Percentiles rank a stretch among this genome's conserved stretches.
These are phyloP conservation scores for Alopecurus myosuroides DNA, from an alignment of 176 grass and related monocot species.

Conservation along the genomic window DNA sequence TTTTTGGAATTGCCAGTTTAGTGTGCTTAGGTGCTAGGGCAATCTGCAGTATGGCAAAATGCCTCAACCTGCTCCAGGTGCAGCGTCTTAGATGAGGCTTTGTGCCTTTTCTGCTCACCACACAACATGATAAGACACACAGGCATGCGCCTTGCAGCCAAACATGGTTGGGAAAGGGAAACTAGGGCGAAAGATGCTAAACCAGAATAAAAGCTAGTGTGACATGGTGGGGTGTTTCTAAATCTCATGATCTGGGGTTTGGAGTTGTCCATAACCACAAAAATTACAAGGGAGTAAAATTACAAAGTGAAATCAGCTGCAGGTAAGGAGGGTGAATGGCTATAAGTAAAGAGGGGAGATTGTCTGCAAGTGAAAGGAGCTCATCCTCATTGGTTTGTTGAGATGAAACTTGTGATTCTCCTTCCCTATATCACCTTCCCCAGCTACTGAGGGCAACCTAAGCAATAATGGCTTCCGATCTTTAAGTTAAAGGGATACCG, in stretches of 20 bases:
- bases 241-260: not conserved
- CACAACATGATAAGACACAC: not conserved
- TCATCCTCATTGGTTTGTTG: constrained; percentile 1
- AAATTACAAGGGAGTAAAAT: not conserved
- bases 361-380: not conserved
- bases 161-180: not conserved
- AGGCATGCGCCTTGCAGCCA: not conserved
- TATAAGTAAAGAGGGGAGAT: not conserved
- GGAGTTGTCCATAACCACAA: not conserved
- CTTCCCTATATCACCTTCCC: not conserved
- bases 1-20: not conserved
- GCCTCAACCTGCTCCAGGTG: constrained; percentile 8
- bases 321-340: not conserved
- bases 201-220: not conserved
- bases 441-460: not conserved
- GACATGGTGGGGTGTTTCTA: not conserved
- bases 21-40: not conserved
- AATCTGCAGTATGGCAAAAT: not conserved
- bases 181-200: not conserved
- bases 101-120: not conserved
- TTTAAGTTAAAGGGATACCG: not conserved
- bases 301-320: not conserved
- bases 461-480: constrained; percentile 10
- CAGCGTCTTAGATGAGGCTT: not conserved
- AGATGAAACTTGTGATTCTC: constrained; percentile 8